Percentiles rank a stretch among this genome's conserved stretches.
Conservation (phyloP, 2,329 filamentous ascomycete species). For the Talaromyces marneffei region DNA sequence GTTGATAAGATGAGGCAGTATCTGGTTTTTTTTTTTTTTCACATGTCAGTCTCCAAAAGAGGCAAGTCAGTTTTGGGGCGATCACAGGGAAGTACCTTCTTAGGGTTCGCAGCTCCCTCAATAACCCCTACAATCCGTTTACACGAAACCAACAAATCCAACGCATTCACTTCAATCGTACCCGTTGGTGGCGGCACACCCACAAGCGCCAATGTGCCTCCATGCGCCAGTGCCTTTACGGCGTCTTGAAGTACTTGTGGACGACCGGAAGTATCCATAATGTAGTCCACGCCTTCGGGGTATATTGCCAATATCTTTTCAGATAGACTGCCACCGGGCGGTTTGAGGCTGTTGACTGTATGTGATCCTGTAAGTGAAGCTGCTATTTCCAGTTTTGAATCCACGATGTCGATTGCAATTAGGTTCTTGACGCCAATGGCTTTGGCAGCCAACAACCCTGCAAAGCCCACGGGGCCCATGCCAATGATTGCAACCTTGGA, state of each 20-base stretch:
- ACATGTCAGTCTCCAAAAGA: neutral
- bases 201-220: neutral
- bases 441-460: neutral
- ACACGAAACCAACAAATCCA: neutral
- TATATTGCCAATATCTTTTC: neutral
- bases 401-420: neutral
- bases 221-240: neutral
- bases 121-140: conserved; percentile 1
- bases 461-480: neutral
- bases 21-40: neutral
- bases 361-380: neutral
- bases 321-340: neutral
- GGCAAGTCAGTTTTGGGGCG: neutral
- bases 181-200: neutral
- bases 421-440: neutral
- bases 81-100: neutral
- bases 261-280: neutral
- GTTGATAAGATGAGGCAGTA: neutral
- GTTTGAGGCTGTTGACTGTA: neutral
- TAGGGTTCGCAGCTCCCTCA: neutral
- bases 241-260: neutral
- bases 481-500: neutral
- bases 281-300: neutral
- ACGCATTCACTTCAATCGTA: neutral
- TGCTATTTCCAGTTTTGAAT: conserved; percentile 1